Evolutionary conservation across 2,329 filamentous ascomycete species (phyloP).

Genomic region (Fusarium sororula): DNA sequence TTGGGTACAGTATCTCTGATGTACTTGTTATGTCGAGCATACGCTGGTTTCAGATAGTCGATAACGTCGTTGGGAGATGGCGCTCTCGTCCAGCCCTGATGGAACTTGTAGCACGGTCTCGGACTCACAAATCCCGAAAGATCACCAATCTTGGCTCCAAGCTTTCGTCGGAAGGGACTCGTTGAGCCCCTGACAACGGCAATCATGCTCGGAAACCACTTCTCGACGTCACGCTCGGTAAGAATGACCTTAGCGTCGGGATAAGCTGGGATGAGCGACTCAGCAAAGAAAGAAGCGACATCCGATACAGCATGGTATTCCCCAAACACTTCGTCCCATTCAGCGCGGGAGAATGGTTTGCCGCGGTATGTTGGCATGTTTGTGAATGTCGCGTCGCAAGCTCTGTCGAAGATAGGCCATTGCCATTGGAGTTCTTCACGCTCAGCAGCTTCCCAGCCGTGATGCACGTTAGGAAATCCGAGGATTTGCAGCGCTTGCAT

Average conservation of each 20-base stretch:
- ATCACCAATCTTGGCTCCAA: background rate
- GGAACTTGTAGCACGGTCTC: constrained; percentile 6
- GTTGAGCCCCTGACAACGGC: background rate
- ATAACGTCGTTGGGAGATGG: background rate
- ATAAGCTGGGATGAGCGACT: constrained; percentile 41
- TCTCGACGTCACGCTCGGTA: constrained; percentile 41
- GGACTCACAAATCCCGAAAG: background rate
- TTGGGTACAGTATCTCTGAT: constrained; percentile 36
- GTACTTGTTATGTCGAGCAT: constrained; percentile 41
- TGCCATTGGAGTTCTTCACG: constrained; percentile 10
- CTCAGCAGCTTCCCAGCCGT: constrained; percentile 23
- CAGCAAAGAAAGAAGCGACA: constrained; percentile 34
- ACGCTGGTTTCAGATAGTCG: constrained; percentile 28
- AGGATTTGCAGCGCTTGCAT: constrained; percentile 26
- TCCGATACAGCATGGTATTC: constrained; percentile 42
- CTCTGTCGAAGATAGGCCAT: constrained; percentile 21
- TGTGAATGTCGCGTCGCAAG: constrained; percentile 19
- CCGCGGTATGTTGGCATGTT: constrained; percentile 32
- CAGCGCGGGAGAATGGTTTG: constrained; percentile 14
- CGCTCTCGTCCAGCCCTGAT: constrained; percentile 17
- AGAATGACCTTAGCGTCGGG: constrained; percentile 45
- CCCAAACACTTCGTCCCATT: constrained; percentile 42
- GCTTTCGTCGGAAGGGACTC: background rate
- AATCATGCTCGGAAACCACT: constrained; percentile 41
- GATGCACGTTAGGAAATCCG: constrained; percentile 22